Conservation (phyloP, 805 yeast genomes). For the Ascoidea rubescens region DNA sequence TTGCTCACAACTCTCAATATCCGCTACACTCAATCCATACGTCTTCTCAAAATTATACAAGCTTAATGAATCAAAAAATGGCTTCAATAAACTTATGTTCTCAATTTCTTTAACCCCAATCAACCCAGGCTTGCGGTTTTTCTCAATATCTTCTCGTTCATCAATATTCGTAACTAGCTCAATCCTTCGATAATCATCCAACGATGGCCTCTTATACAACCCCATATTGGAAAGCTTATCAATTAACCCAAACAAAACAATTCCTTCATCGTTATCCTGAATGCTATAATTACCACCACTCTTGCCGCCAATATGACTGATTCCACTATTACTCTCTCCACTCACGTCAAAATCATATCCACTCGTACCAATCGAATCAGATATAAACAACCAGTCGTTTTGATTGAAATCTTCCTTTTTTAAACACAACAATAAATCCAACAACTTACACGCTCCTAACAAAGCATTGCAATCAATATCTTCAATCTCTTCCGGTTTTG, state of each 20-base stretch:
- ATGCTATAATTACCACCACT: neutral
- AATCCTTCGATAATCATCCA: constrained; percentile 12
- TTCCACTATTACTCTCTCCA: constrained; percentile 20
- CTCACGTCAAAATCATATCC: too few species aligned
- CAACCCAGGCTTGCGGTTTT: constrained; percentile 21
- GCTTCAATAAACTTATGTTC: constrained; percentile 33
- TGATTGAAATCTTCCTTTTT: constrained; percentile 66
- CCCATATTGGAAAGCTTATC: constrained; percentile 29
- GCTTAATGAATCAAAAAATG: constrained; percentile 54
- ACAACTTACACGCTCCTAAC: constrained; percentile 56
- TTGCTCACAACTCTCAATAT: constrained; percentile 30
- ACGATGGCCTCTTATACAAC: constrained; percentile 22
- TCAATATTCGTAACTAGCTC: constrained; percentile 1
- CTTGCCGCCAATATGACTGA: constrained; percentile 12
- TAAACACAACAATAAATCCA: constrained; percentile 59
- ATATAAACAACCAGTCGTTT: constrained; percentile 76
- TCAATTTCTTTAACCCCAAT: constrained; percentile 22
- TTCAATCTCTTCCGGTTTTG: constrained; percentile 17
- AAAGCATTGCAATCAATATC: constrained; percentile 26
- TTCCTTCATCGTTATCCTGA: neutral
- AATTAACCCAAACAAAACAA: constrained; percentile 23
- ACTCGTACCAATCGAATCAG: constrained; percentile 46
- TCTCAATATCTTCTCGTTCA: constrained; percentile 6
- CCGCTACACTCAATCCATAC: constrained; percentile 34
- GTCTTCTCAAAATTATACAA: constrained; percentile 51